These are phyloP conservation scores for Capronia coronata DNA, from an alignment of 2,329 filamentous ascomycete species.

Conservation along the genomic window DNA sequence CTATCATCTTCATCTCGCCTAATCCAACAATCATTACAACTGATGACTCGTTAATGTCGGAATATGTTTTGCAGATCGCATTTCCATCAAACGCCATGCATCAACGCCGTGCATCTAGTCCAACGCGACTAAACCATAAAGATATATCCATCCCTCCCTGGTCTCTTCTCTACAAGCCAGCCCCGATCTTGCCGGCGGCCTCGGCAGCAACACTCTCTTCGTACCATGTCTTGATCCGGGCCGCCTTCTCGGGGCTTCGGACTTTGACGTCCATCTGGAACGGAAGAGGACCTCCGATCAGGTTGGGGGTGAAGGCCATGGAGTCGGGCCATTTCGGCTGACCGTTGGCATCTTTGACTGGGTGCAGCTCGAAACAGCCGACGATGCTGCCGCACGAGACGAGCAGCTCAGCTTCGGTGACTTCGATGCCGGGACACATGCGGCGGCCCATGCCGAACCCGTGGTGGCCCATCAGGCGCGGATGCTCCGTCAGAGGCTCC, in stretches of 20 bases:
- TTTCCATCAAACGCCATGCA: no score
- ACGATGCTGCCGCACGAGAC: constrained; percentile 29
- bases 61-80: no score
- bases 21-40: no score
- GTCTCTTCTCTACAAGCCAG: constrained; percentile 7
- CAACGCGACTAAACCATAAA: no score
- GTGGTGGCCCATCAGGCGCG: constrained; percentile 29
- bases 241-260: constrained; percentile 24
- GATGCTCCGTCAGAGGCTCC: constrained; percentile 31
- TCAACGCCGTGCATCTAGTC: no score
- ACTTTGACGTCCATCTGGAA: constrained; percentile 30
- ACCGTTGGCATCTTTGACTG: constrained; percentile 26
- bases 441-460: constrained; percentile 31
- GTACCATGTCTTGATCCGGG: constrained; percentile 28
- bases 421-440: constrained; percentile 30
- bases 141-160: no score
- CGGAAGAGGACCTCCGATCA: constrained; percentile 28
- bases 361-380: constrained; percentile 28
- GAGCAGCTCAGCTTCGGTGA: constrained; percentile 28
- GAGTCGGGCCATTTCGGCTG: constrained; percentile 25
- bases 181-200: constrained; percentile 24
- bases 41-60: no score
- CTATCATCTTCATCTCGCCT: no score
- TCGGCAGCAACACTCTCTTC: constrained; percentile 27
- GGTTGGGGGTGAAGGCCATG: constrained; percentile 27